These are phyloP conservation scores for Kodamaea neixiangensis DNA, from an alignment of 805 yeast species.

Conservation along the genomic window DNA sequence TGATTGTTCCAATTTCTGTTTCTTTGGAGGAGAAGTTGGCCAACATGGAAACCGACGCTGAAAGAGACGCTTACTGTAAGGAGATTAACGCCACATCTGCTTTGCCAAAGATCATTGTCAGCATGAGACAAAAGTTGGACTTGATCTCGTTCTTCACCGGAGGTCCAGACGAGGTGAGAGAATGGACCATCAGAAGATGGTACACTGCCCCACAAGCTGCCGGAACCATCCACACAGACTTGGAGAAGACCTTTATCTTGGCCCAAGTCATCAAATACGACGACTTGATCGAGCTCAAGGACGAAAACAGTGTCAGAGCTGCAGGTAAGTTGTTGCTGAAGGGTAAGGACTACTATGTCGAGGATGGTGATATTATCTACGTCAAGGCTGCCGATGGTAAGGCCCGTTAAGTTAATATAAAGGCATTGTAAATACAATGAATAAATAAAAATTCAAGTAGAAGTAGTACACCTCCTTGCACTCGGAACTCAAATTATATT, in stretches of 20 bases:
- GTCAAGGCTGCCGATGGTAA: conserved; percentile 95
- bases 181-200: conserved; percentile 94
- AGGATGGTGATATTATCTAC: conserved; percentile 90
- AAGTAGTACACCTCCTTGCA: neutral
- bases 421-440: neutral
- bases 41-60: conserved; percentile 80
- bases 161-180: conserved; percentile 95
- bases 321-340: conserved; percentile 87
- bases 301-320: conserved; percentile 79
- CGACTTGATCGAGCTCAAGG: conserved; percentile 70
- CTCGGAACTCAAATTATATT: no score
- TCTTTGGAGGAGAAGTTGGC: conserved; percentile 91
- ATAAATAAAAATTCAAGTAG: neutral
- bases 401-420: conserved; percentile 42
- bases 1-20: conserved; percentile 91
- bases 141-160: conserved; percentile 94
- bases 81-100: conserved; percentile 73
- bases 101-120: conserved; percentile 79
- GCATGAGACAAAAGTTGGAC: conserved; percentile 84
- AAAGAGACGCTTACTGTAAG: conserved; percentile 75
- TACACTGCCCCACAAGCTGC: conserved; percentile 99
- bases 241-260: conserved; percentile 90
- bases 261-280: conserved; percentile 89
- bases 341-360: conserved; percentile 94
- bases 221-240: conserved; percentile 94